Evolutionary conservation across 768 basidiomycete species (phyloP), one percentile per base, ranked within the genome.

Genomic region (Pleurotus tuber-regium): DNA sequence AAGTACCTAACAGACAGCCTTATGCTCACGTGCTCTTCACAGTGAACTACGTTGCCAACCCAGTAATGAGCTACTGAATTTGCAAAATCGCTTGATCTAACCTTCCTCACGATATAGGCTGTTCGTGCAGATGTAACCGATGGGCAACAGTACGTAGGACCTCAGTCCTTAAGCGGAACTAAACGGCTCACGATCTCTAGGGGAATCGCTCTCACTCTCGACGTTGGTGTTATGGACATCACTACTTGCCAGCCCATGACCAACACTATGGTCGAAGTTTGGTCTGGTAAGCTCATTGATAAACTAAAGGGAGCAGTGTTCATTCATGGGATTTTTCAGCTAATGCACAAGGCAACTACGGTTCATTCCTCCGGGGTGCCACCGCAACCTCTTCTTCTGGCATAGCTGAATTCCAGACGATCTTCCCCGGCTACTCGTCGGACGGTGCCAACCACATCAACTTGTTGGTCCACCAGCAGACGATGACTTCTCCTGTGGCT

Each of bases 181-280:
- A n/a, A n/a, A n/a, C n/a, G n/a, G n/a, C n/a, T n/a, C n/a, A n/a
- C n/a, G n/a, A n/a, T n/a, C n/a, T 19, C 44, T 43, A 72, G 68
- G 16, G 73, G 73, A 3, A 58, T 75, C 28, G 52, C 63, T 5
- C 56, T 74, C 50, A 66, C 61, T 1, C 61, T 75, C 36, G 71
- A 75, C 53, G 63, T 75, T 28, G 69, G 68, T 35, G 57, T 74
- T 26, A 59, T 75, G 51, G 66, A 74, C 51, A 65, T 68, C 2
- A 58, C 64, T n/a, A 72, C 72, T 18, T 75, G 74, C 63, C 46
- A 71, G 52, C 70, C 73, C 2, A 57, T 73, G 39, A 35, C 63
- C 10, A 67, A 70, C 52, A 65, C 62, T 12, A 66, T 72, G 66
- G 70, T 75, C 21, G 73, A 75, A 42, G 57, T 73, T 51, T 73